Conservation (phyloP, 805 yeast genomes). For the Ogataea ganodermae region DNA sequence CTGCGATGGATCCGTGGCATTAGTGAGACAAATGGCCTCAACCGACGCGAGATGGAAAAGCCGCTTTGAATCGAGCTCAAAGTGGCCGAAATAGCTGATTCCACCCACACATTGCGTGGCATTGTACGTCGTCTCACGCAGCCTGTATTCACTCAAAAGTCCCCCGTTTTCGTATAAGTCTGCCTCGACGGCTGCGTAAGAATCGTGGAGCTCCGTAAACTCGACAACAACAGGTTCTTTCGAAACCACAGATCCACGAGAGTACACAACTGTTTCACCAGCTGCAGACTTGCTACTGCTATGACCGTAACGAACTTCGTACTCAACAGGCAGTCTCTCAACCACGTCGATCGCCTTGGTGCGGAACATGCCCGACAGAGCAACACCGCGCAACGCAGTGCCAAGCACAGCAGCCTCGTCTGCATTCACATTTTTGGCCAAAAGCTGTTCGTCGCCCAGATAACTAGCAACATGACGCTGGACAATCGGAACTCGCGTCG, state of each 20-base stretch:
- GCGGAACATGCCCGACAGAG: conserved; percentile 66
- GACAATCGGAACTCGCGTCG: conserved; percentile 86
- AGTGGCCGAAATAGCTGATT: conserved; percentile 32
- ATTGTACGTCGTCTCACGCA: conserved; percentile 28
- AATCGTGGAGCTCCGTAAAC: conserved; percentile 36
- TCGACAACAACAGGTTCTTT: conserved; percentile 36
- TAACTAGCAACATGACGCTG: conserved; percentile 59
- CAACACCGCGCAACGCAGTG: conserved; percentile 79
- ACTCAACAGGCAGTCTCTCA: conserved; percentile 57
- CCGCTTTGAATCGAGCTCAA: conserved; percentile 32
- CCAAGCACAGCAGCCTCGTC: conserved; percentile 95
- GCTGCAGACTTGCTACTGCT: conserved; percentile 31
- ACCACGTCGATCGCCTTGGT: conserved; percentile 59
- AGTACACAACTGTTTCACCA: conserved; percentile 41
- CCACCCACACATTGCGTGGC: conserved; percentile 41
- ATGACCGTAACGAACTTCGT: conserved; percentile 36
- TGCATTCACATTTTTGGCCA: conserved; percentile 87
- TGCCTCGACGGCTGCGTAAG: conserved; percentile 36
- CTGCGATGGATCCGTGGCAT: conserved; percentile 14
- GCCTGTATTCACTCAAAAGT: conserved; percentile 12
- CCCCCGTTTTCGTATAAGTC: conserved; percentile 37
- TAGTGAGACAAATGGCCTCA: conserved; percentile 34
- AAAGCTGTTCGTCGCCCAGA: conserved; percentile 54
- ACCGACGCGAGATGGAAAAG: conserved; percentile 49
- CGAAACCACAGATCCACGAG: conserved; percentile 45